Evolutionary conservation across 73 alveolate species (phyloP).

Genomic region (Halteria grandinella): DNA sequence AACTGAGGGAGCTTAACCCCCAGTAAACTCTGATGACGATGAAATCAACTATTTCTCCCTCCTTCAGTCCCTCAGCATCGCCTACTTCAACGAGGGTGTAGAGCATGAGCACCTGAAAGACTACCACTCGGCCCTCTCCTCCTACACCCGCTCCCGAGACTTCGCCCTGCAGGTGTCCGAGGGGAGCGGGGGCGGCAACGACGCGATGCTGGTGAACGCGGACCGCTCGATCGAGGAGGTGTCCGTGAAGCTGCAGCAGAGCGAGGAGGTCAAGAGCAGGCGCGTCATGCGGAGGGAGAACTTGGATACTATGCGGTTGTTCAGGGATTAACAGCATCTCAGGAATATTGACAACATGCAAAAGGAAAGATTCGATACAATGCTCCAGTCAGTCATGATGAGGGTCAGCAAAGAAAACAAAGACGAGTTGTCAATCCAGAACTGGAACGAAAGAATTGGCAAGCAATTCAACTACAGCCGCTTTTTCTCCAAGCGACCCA

Average conservation of each 20-base stretch:
- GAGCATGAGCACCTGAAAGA: conserved; percentile 33
- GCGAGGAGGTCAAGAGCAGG: background rate
- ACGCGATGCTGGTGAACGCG: background rate
- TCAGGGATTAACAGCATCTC: conserved; percentile 22
- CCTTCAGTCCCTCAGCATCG: conserved; percentile 3
- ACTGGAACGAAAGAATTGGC: too few relatives aligned
- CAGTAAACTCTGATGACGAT: too few relatives aligned
- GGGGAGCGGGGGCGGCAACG: too few relatives aligned
- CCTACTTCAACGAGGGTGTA: conserved; percentile 40
- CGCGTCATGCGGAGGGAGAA: background rate
- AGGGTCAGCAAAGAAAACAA: too few relatives aligned
- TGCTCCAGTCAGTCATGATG: too few relatives aligned
- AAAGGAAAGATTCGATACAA: background rate
- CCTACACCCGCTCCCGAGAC: background rate
- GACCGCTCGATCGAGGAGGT: conserved; percentile 7
- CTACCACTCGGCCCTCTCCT: background rate
- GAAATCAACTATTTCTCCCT: background rate
- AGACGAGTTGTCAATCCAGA: too few relatives aligned
- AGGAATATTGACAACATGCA: too few relatives aligned
- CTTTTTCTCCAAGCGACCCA: too few relatives aligned
- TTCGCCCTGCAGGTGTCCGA: background rate
- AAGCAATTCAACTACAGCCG: too few relatives aligned
- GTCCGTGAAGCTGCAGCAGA: background rate
- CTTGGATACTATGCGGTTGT: conserved; percentile 18
- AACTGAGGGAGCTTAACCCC: too few relatives aligned